Evolutionary conservation across 805 yeast genomes (phyloP).

Genomic region (Candida railenensis): DNA sequence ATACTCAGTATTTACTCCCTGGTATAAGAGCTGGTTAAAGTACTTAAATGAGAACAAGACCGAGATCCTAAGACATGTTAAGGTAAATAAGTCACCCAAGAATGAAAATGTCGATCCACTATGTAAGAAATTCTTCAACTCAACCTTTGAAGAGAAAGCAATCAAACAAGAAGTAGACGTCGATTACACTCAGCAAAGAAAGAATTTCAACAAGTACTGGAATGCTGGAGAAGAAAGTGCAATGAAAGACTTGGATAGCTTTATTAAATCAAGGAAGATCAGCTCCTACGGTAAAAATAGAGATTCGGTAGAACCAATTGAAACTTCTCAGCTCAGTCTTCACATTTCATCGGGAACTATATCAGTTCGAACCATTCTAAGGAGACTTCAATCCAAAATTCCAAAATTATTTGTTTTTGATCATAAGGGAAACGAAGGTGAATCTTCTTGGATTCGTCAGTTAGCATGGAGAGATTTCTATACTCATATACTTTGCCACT

Average conservation of each 20-base stretch:
- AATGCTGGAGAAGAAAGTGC: constrained; percentile 38
- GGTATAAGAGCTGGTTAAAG: constrained; percentile 39
- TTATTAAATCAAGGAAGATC: constrained; percentile 21
- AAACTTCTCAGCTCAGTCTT: constrained; percentile 43
- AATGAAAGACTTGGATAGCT: constrained; percentile 15
- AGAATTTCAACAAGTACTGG: constrained; percentile 22
- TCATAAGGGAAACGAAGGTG: constrained; percentile 18
- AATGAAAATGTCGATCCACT: not conserved
- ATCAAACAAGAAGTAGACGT: constrained; percentile 6
- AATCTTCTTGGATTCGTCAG: constrained; percentile 49
- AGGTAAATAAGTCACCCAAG: not conserved
- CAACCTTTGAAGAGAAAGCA: not conserved
- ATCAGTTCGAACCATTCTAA: constrained; percentile 39
- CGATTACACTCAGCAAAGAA: constrained; percentile 11
- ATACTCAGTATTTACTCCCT: constrained; percentile 45
- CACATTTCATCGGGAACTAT: constrained; percentile 48
- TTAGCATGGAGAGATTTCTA: constrained; percentile 62
- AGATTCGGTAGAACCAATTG: constrained; percentile 21
- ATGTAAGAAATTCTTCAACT: not conserved
- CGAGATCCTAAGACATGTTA: not conserved
- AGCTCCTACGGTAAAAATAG: constrained; percentile 30
- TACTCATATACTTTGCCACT: constrained; percentile 44
- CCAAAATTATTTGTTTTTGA: not conserved
- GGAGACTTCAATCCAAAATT: constrained; percentile 2
- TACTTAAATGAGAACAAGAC: constrained; percentile 18